phyloP scores from a whole-genome alignment of 2,329 filamentous ascomycete species.

The Nigrospora osmanthi region DNA sequence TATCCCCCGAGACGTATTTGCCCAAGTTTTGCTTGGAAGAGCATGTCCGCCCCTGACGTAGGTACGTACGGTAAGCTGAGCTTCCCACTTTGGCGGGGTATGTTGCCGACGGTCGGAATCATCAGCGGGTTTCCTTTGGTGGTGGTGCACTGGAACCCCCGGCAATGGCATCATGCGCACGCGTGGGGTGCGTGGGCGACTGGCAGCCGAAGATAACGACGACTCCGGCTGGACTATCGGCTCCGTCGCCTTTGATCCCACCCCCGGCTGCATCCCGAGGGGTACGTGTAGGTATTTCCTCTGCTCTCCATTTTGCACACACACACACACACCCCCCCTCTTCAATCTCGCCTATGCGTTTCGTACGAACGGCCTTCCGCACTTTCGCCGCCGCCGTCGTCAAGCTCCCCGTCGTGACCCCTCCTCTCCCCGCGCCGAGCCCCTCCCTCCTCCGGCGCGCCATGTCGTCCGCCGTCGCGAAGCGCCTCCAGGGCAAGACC shows the following conservation, averaged over 20 bases:
- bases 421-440: not conserved
- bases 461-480: slow-evolving; percentile 55
- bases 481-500: slow-evolving; percentile 89
- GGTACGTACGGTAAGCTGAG: not conserved
- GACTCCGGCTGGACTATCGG: not conserved
- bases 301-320: not conserved
- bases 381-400: not conserved
- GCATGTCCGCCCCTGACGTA: too few species aligned
- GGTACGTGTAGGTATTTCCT: not conserved
- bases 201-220: not conserved
- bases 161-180: not conserved
- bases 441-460: slow-evolving; percentile 8
- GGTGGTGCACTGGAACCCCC: not conserved
- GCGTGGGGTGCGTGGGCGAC: not conserved
- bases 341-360: not conserved
- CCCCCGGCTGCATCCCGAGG: too few species aligned
- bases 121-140: not conserved
- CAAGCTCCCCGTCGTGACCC: not conserved
- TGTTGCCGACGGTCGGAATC: not conserved
- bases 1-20: too few species aligned
- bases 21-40: too few species aligned
- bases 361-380: not conserved
- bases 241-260: not conserved
- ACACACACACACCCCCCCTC: too few species aligned
- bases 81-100: not conserved